A percentile compares a stretch with the other conserved stretches of the same genome.
These are phyloP conservation scores for Petasospora rhodanensis DNA, from an alignment of 1,139 yeast genomes.

Conservation along the genomic window DNA sequence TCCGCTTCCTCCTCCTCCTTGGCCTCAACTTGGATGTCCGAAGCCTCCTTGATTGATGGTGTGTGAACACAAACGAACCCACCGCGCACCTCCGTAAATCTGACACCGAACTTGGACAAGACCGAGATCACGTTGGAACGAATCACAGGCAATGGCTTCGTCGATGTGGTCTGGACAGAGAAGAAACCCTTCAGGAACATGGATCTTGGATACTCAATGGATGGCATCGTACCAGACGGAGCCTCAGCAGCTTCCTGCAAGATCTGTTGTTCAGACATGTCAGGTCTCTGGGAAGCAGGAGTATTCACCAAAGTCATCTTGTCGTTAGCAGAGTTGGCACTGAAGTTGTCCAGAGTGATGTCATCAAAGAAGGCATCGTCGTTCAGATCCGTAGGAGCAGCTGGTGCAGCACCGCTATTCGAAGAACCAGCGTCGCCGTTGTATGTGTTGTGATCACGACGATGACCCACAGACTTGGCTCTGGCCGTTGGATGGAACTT, in stretches of 20 bases:
- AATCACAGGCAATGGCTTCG: constrained; percentile 85
- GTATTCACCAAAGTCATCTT: constrained; percentile 21
- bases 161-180: constrained; percentile 92
- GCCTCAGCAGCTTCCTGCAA: constrained; percentile 65
- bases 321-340: constrained; percentile 16
- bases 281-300: too few species aligned
- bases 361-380: constrained; percentile 63
- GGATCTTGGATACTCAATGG: constrained; percentile 89
- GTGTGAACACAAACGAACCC: constrained; percentile 85
- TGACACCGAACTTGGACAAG: constrained; percentile 71
- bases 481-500: constrained; percentile 79
- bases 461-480: constrained; percentile 84
- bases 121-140: constrained; percentile 81
- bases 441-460: constrained; percentile 46
- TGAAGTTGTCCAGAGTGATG: constrained; percentile 50
- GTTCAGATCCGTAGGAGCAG: constrained; percentile 47
- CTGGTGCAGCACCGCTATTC: constrained; percentile 36
- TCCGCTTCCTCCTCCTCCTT: too few species aligned
- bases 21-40: constrained; percentile 7
- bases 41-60: constrained; percentile 26
- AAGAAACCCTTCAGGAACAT: constrained; percentile 91
- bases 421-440: constrained; percentile 5
- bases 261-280: constrained; percentile 57
- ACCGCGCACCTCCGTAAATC: constrained; percentile 86
- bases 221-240: constrained; percentile 82